phyloP scores from a whole-genome alignment of 2,329 filamentous ascomycete genomes.

The Phyllosticta citrichinensis region DNA sequence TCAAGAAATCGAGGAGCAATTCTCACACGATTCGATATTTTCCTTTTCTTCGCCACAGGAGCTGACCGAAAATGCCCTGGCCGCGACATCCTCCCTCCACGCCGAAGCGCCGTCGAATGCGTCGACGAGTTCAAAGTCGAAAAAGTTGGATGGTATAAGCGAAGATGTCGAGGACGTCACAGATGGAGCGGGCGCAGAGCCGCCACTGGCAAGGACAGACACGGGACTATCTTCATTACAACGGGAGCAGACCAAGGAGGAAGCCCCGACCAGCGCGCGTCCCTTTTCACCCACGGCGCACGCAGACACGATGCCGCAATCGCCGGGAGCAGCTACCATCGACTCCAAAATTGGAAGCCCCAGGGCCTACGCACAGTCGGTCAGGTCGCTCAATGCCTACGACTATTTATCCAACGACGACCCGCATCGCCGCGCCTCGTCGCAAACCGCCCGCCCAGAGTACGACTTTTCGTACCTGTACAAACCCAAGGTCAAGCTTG shows the following conservation, averaged over 20 bases:
- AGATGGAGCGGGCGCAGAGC: background rate
- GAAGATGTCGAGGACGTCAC: constrained; percentile 70
- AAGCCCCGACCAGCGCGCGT: constrained; percentile 3
- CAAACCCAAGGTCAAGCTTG: constrained; percentile 81
- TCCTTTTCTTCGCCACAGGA: constrained; percentile 65
- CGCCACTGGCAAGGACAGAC: constrained; percentile 2
- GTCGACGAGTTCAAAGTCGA: constrained; percentile 64
- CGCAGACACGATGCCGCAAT: constrained; percentile 2
- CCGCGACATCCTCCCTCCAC: constrained; percentile 80
- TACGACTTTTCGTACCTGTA: constrained; percentile 39
- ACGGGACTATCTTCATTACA: background rate
- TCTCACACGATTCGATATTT: constrained; percentile 78
- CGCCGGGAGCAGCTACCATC: constrained; percentile 9
- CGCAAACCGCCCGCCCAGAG: constrained; percentile 31
- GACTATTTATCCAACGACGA: constrained; percentile 10
- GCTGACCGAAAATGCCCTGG: constrained; percentile 78
- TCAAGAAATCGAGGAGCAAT: constrained; percentile 51
- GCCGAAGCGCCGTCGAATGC: constrained; percentile 77
- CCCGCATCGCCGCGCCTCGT: constrained; percentile 35
- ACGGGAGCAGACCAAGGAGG: constrained; percentile 1
- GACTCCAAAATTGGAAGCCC: constrained; percentile 16
- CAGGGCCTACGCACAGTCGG: constrained; percentile 11
- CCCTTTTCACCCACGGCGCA: constrained; percentile 3
- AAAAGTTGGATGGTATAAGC: constrained; percentile 81
- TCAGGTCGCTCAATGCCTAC: constrained; percentile 9